Conservation (phyloP, 208 protist genomes). For the Acanthamoeba triangularis region DNA sequence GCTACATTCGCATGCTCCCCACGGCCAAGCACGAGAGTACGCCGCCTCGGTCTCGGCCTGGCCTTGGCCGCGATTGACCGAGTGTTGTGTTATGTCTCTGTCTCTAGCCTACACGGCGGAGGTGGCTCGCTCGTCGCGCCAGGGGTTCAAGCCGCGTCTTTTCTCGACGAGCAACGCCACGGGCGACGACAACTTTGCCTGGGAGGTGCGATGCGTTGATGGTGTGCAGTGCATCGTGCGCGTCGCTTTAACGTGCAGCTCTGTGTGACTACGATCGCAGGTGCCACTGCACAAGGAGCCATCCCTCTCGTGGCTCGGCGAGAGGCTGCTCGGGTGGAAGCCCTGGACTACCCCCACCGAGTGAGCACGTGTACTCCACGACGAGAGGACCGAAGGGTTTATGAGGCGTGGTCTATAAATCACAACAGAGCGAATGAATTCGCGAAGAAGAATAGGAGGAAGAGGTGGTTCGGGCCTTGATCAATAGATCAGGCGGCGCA, state of each 20-base stretch:
- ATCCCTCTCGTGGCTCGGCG: neutral
- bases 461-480: neutral
- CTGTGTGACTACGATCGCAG: neutral
- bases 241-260: no score
- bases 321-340: neutral
- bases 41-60: neutral
- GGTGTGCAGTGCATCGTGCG: neutral
- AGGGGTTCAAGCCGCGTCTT: conserved; percentile 7
- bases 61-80: neutral
- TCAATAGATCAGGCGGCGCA: neutral
- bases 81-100: no score
- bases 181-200: neutral
- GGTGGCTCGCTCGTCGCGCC: neutral
- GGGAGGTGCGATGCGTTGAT: neutral
- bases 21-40: neutral
- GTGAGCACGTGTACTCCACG: no score
- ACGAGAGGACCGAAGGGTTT: no score
- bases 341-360: neutral
- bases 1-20: conserved; percentile 44
- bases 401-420: no score
- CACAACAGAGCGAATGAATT: no score
- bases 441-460: neutral
- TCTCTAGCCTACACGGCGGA: neutral
- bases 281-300: conserved; percentile 1
- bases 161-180: neutral